Conservation (phyloP, 805 yeast genomes). For the Vanderwaltozyma tropicalis region DNA sequence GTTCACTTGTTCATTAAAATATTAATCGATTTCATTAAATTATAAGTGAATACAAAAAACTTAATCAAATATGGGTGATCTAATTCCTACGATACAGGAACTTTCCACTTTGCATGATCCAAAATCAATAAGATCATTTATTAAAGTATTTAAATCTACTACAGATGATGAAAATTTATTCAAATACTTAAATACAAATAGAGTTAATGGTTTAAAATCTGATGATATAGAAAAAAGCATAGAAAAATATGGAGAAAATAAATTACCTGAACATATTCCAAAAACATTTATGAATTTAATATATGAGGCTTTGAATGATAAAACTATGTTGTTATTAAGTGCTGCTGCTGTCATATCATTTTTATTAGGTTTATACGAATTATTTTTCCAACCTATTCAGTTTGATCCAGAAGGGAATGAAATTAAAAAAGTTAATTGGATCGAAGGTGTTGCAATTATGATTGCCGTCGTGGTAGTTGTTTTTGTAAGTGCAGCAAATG, state of each 20-base stretch:
- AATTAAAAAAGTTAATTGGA: slow-evolving; percentile 89
- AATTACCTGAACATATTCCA: slow-evolving; percentile 58
- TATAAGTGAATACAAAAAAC: too few species aligned
- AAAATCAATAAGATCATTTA: slow-evolving; percentile 21
- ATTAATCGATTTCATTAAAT: too few species aligned
- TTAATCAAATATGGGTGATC: background rate
- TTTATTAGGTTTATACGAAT: slow-evolving; percentile 84
- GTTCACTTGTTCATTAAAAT: too few species aligned
- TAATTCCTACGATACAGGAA: slow-evolving; percentile 4
- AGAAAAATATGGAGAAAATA: slow-evolving; percentile 55
- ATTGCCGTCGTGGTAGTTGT: slow-evolving; percentile 88
- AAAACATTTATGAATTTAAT: slow-evolving; percentile 61
- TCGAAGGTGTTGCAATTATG: slow-evolving; percentile 95
- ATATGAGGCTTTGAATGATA: slow-evolving; percentile 81
- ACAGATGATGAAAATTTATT: slow-evolving; percentile 13
- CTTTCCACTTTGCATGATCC: slow-evolving; percentile 25
- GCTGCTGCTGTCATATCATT: slow-evolving; percentile 84
- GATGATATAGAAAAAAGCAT: slow-evolving; percentile 8
- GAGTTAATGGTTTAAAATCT: slow-evolving; percentile 12
- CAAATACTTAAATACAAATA: slow-evolving; percentile 17
- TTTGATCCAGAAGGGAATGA: slow-evolving; percentile 69
- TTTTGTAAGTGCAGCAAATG: slow-evolving; percentile 88
- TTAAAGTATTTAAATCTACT: slow-evolving; percentile 11
- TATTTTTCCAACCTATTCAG: slow-evolving; percentile 73
- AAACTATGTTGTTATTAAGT: slow-evolving; percentile 71